Base-by-base conservation (phyloP, 73 alveolate genomes). In the Breviolum minutum region DNA sequence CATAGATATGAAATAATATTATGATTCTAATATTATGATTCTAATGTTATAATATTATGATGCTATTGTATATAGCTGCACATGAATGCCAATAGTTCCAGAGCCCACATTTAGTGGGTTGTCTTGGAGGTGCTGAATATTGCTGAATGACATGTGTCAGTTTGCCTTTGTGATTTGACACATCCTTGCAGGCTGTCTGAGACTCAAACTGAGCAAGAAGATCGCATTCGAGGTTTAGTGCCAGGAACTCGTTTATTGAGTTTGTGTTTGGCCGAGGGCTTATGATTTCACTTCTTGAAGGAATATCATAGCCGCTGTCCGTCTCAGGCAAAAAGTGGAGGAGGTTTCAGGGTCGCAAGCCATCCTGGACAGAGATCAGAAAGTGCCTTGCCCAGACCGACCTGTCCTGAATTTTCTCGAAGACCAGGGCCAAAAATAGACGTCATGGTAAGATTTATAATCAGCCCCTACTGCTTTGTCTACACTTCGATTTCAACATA, bases 351-450 rank as follows among this genome's bases (percentile, higher is more conserved):
- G 76, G 76, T 32, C 93, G 32, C 93, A 84, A 6, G 66, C 60
- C 73, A 84, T 54, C 93, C 93, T 84, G 63, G 93, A 84, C 62
- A 17, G 76, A 61, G 93, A 84, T 26, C 93, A 84, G 29, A 84
- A 84, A 74, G 93, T 20, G 54, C 54, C 54, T 40, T 40, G 54
- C 54, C 54, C 54, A 40, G 54, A 40, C 54, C 54, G 54, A 40
- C 71, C 17, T 66, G 32, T 17, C 77, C 77, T 68, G 6, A 68
- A 22, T 68, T 14, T 68, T 68, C 77, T 4, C 29, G 90, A 29
- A 40, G 60, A 81, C 30, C 87, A 29, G 8, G 63, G 54, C 54
- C 54, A 40, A 40, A 40, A 40, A 40, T 40, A 40, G 3, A 3
- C 3, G 54, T 40, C 0, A 40, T 3, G 3, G 5, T 40, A 40